Evolutionary conservation across 1,139 yeast genomes (phyloP), one percentile per base, ranked within the genome.

Genomic region (Candida anutae): DNA sequence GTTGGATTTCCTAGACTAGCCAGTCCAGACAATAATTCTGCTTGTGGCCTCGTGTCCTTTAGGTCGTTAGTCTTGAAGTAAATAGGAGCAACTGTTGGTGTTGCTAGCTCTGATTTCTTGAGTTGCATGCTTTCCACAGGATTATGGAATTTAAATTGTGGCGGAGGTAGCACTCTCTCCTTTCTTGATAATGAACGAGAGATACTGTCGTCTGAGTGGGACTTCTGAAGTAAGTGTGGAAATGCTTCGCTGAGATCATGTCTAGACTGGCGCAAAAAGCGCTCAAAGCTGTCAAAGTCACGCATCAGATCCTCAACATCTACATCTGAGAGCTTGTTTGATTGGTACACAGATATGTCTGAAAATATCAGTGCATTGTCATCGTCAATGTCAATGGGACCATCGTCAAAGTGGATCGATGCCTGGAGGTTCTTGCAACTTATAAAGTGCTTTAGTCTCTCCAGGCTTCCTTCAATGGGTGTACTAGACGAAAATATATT

Each of bases 131-230:
- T 53, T 14, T 50, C 54, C 8, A 55, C 54, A 0, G 71, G 71
- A 36, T 64, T 64, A 35, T 63, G 69, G 38, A 61, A 63, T 29
- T 53, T 41, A 21, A 32, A 32, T n/a, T n/a, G n/a, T n/a, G n/a
- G n/a, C n/a, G n/a, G n/a, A n/a, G n/a, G n/a, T n/a, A n/a, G n/a
- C n/a, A n/a, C n/a, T n/a, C n/a, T n/a, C n/a, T n/a, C n/a, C n/a
- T n/a, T n/a, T 6, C 13, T 6, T 21, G 13, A 10, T 13, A 36
- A 30, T 14, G 36, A 28, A 26, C 36, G 24, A 33, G 44, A 39
- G 13, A 42, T 35, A 23, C 56, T 52, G 22, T 53, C 58, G 25
- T 48, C 48, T 2, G 57, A 48, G 12, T 29, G 41, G 16, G 62
- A 42, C 21, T 45, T 48, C 25, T 45, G 43, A 4, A 57, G 34